Base-by-base conservation (phyloP, 371 early-diverging fungal genomes). In the Mucor ambiguus region DNA sequence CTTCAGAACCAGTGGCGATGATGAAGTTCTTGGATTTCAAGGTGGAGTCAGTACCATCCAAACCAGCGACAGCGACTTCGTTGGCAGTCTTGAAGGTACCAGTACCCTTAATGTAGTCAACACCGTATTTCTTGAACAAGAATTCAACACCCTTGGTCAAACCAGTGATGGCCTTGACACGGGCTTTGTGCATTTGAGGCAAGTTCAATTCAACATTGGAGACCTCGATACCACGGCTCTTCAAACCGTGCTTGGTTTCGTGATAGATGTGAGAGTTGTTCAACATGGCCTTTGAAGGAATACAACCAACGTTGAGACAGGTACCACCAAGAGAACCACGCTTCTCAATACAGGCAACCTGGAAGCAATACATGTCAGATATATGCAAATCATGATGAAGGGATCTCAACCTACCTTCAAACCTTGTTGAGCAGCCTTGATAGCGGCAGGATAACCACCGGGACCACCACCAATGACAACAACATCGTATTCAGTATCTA, bases 241-340 rank as follows among this genome's bases (percentile, higher is more conserved):
- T 90, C 69, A 97, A 90, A 44, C 92, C 93, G 76, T 98, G 97
- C 73, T 93, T 80, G 57, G 98, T 93, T 79, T 91, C 85, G 78
- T 98, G 98, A 79, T 91, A 96, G 59, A 97, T 86, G 87, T 98
- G 98, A 38, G 98, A 95, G 90, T 98, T 97, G 91, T 98, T 89
- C 76, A 98, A 89, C 78, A 98, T 90, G 64, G 98, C 93, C 85
- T 98, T 98, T 67, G 98, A 98, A 37, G 99, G 99, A 82, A 98
- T 98, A 86, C 98, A 98, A 52, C 99, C 99, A 49, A 98, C 97
- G 79, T 98, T 98, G 72, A 98, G 82, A 84, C 99, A 98, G 44
- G 99, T 98, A 64, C 99, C 99, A 73, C 99, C 99, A 18, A 98
- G 88, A 32, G 95, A 68, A 37, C 96, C 98, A 68, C 99, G 95